A percentile compares a stretch with the other conserved stretches of the same genome.
phyloP scores from a whole-genome alignment of 2,329 filamentous ascomycete species.

The Penicillium sp. region DNA sequence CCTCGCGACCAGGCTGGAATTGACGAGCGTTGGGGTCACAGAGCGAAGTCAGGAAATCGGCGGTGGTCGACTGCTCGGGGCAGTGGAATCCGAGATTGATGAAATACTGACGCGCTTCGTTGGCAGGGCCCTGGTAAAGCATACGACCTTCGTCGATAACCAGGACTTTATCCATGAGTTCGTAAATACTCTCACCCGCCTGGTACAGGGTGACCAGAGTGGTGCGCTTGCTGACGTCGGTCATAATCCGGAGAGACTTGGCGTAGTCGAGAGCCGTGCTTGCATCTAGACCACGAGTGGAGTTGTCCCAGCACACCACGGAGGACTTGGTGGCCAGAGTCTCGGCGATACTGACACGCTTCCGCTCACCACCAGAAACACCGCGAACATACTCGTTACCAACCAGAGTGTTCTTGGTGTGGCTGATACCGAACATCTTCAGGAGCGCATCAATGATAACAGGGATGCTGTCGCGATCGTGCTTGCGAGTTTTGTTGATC shows the following conservation, averaged over 20 bases:
- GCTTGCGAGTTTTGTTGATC: conserved; percentile 70
- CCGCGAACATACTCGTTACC: conserved; percentile 72
- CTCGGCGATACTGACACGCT: conserved; percentile 76
- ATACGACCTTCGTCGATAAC: conserved; percentile 71
- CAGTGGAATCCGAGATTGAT: conserved; percentile 62
- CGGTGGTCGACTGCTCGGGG: conserved; percentile 62
- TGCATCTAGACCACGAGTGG: conserved; percentile 74
- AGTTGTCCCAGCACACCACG: conserved; percentile 77
- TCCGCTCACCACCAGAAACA: conserved; percentile 76
- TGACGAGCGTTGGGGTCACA: conserved; percentile 70
- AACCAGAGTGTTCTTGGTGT: conserved; percentile 71
- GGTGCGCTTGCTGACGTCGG: conserved; percentile 69
- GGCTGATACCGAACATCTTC: conserved; percentile 74
- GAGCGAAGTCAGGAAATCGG: conserved; percentile 74
- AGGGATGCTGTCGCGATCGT: conserved; percentile 61
- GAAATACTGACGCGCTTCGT: conserved; percentile 65
- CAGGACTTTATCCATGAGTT: conserved; percentile 76
- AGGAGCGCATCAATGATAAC: conserved; percentile 68
- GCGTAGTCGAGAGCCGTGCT: conserved; percentile 77
- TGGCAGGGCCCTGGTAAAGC: conserved; percentile 63
- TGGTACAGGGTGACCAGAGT: conserved; percentile 71
- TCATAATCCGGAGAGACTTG: conserved; percentile 68
- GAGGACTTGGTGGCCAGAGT: conserved; percentile 70
- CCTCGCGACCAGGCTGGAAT: conserved; percentile 64
- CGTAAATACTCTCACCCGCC: conserved; percentile 67